These are phyloP conservation scores for Wallacemonas rigidus DNA, from an alignment of 208 protist genomes.

Conservation along the genomic window DNA sequence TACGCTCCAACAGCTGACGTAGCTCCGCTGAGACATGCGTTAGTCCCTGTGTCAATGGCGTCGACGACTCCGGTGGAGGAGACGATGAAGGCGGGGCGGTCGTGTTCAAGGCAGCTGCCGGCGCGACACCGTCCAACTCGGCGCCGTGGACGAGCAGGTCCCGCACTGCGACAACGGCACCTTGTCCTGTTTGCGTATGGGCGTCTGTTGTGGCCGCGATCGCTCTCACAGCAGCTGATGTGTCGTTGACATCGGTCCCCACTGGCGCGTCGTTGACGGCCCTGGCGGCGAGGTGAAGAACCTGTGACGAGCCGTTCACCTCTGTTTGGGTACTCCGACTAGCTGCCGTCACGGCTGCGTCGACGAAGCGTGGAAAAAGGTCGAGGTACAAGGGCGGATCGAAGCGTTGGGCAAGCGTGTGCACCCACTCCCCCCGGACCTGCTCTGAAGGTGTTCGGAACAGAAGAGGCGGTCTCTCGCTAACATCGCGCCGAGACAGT, in stretches of 20 bases:
- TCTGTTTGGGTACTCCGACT: background rate
- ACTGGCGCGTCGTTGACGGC: too few relatives aligned
- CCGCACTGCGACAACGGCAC: background rate
- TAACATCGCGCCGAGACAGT: background rate
- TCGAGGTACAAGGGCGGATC: conserved; percentile 40
- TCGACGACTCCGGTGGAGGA: background rate
- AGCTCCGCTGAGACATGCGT: conserved; percentile 22
- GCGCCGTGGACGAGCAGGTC: background rate
- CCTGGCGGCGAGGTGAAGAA: background rate
- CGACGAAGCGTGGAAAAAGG: conserved; percentile 35
- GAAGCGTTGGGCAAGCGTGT: conserved; percentile 46
- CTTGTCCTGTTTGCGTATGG: background rate
- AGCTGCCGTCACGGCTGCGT: background rate
- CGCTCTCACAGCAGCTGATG: background rate
- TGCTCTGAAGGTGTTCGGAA: conserved; percentile 39
- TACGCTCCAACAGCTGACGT: conserved; percentile 20
- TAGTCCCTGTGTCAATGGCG: background rate
- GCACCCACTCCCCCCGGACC: conserved; percentile 48
- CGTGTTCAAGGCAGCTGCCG: too few relatives aligned
- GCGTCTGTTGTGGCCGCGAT: too few relatives aligned
- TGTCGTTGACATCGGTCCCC: too few relatives aligned
- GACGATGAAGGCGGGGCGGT: too few relatives aligned
- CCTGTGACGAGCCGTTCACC: background rate
- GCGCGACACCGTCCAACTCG: too few relatives aligned
- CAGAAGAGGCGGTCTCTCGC: conserved; percentile 34